Conservation (phyloP, 1,284 basidiomycete genomes). For the Microbotryomycetes sp. region DNA sequence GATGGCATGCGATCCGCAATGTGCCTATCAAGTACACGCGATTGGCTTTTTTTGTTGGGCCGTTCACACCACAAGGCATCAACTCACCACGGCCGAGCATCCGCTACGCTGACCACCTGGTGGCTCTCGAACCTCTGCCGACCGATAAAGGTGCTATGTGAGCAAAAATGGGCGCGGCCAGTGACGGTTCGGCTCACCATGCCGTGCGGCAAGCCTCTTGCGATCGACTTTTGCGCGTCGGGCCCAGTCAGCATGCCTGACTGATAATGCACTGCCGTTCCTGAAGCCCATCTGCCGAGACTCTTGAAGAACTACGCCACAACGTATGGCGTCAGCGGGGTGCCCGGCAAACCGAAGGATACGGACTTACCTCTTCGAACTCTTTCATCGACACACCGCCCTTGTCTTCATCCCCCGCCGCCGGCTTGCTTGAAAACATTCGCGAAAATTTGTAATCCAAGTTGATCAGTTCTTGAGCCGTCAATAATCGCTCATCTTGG, state of each 20-base stretch:
- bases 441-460: constrained; percentile 68
- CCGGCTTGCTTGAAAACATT: constrained; percentile 67
- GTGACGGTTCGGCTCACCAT: constrained; percentile 2
- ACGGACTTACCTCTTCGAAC: constrained; percentile 8
- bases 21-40: constrained; percentile 3
- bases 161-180: no score
- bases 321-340: background rate
- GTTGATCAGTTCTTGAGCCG: constrained; percentile 58
- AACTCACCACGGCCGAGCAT: constrained; percentile 17
- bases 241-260: constrained; percentile 10
- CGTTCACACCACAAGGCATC: background rate
- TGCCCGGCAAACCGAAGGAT: background rate
- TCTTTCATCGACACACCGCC: constrained; percentile 2
- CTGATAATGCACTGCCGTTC: constrained; percentile 22
- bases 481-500: constrained; percentile 51
- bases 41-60: background rate
- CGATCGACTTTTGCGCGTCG: background rate
- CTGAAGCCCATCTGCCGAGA: constrained; percentile 16
- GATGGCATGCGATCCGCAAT: constrained; percentile 13
- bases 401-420: constrained; percentile 1
- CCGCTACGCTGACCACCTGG: constrained; percentile 19
- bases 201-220: constrained; percentile 4
- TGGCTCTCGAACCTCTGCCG: constrained; percentile 19
- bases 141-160: background rate
- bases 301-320: constrained; percentile 11